phyloP scores from a whole-genome alignment of 2,329 filamentous ascomycete genomes.

The Coniochaeta ligniaria region DNA sequence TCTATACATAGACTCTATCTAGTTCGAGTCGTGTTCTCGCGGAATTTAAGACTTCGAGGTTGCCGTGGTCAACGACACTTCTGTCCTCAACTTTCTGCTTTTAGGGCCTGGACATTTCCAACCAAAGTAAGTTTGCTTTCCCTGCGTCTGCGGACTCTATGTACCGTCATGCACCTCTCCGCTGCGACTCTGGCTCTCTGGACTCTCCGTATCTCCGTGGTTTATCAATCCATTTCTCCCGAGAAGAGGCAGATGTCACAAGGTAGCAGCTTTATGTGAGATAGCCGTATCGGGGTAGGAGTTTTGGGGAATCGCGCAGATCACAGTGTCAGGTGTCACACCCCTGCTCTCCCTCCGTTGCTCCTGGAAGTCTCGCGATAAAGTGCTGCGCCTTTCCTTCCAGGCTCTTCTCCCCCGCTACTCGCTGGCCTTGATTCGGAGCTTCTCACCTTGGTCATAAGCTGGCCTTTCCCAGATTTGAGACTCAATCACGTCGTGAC shows the following conservation, averaged over 20 bases:
- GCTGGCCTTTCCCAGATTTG: neutral
- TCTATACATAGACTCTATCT: too few species aligned
- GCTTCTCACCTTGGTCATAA: neutral
- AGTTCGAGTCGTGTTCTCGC: neutral
- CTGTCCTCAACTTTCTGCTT: neutral
- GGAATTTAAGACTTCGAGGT: neutral
- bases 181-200: neutral
- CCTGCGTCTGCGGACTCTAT: neutral
- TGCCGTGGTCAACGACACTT: neutral
- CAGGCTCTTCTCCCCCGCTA: neutral
- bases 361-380: neutral
- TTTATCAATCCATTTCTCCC: neutral
- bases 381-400: neutral
- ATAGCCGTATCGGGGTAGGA: neutral
- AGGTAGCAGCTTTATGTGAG: neutral
- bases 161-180: neutral
- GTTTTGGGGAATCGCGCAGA: neutral
- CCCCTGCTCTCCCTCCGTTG: neutral
- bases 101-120: neutral
- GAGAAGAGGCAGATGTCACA: neutral
- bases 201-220: neutral
- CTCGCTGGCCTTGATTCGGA: neutral
- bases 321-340: neutral
- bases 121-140: neutral
- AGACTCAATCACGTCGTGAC: neutral